phyloP scores from a whole-genome alignment of 192 early-diverging fungal species.

The Dispira simplex region DNA sequence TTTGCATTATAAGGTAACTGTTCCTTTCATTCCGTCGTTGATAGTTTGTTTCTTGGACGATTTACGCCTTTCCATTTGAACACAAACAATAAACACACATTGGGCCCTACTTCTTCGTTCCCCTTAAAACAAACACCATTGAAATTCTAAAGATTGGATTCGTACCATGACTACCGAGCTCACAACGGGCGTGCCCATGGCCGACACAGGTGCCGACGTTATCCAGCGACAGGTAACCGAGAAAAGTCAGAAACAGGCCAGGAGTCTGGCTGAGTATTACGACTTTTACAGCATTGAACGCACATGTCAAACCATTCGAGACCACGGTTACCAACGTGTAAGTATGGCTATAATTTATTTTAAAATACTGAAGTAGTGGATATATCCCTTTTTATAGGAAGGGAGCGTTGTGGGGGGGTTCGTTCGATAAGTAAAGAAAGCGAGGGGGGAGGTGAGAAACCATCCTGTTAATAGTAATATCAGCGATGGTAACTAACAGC shows the following conservation, averaged over 20 bases:
- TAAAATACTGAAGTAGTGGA: too few species aligned
- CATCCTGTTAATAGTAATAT: too few species aligned
- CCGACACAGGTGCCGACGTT: background rate
- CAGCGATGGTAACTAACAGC: too few species aligned
- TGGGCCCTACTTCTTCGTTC: background rate
- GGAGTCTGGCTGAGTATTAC: background rate
- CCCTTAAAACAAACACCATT: background rate
- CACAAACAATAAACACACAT: background rate
- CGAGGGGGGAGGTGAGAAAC: too few species aligned
- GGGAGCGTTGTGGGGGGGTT: background rate
- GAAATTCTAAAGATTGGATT: background rate
- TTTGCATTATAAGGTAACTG: too few species aligned
- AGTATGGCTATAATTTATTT: background rate
- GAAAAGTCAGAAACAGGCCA: background rate
- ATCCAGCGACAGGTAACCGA: conserved; percentile 8
- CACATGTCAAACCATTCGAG: background rate
- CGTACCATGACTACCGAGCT: background rate
- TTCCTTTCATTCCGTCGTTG: background rate
- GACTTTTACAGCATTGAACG: background rate
- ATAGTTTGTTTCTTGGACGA: background rate
- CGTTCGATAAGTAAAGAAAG: conserved; percentile 30
- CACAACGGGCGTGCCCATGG: background rate
- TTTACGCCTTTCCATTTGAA: too few species aligned
- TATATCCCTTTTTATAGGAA: too few species aligned
- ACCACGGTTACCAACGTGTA: background rate